phyloP scores from a whole-genome alignment of 768 basidiomycete genomes.

The Leccinum boreale region DNA sequence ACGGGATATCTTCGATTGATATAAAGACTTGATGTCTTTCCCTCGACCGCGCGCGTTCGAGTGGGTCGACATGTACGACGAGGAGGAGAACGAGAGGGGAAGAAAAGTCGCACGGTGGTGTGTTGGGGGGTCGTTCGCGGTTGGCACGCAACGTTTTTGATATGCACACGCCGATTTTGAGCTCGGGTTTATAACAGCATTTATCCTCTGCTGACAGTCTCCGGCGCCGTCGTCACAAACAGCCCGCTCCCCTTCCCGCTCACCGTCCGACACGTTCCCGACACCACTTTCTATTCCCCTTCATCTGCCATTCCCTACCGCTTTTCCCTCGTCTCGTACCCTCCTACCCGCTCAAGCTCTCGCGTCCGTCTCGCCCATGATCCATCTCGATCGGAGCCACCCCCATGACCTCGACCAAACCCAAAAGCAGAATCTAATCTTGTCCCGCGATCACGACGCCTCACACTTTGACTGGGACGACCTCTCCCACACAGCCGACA shows the following conservation, averaged over 20 bases:
- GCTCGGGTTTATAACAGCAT: conserved; percentile 30
- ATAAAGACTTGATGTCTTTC: conserved; percentile 5
- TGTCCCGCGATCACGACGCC: conserved; percentile 33
- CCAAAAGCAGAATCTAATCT: conserved; percentile 43
- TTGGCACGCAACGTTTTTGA: conserved; percentile 29
- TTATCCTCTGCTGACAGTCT: conserved; percentile 15
- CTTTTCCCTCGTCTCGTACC: not conserved
- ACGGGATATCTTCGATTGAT: conserved; percentile 18
- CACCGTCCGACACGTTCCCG: conserved; percentile 6
- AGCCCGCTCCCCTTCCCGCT: not conserved
- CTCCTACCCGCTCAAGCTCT: not conserved
- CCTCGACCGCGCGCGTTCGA: too few relatives aligned
- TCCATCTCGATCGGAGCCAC: conserved; percentile 54
- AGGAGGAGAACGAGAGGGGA: conserved; percentile 11
- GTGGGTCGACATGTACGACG: not conserved
- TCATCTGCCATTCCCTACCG: not conserved
- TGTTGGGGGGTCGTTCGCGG: conserved; percentile 11
- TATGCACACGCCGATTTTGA: conserved; percentile 33
- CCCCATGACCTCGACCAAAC: conserved; percentile 38
- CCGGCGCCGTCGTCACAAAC: not conserved
- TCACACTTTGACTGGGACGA: conserved; percentile 35
- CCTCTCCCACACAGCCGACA: conserved; percentile 24
- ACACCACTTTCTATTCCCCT: not conserved
- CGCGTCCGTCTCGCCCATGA: conserved; percentile 33
- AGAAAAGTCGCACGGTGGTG: conserved; percentile 28